Base-by-base conservation (phyloP, 768 basidiomycete genomes). In the Kwoniella bestiolae region DNA sequence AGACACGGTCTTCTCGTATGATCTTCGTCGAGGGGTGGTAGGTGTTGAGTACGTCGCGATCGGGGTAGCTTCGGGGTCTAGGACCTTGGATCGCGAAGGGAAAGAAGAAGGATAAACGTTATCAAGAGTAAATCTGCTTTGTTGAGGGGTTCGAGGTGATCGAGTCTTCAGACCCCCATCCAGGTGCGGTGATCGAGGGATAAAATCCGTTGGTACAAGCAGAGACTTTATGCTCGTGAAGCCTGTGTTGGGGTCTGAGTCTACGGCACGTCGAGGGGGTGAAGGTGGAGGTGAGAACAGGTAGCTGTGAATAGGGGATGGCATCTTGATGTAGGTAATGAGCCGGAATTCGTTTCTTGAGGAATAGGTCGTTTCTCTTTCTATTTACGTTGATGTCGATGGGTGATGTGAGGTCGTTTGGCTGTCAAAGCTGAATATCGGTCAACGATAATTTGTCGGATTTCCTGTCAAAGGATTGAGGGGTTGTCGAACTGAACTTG, bases 231-330 rank as follows among this genome's bases (percentile, higher is more conserved):
- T 34, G 26, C 68, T 67, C 14, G 65, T 71, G 41, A 70, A 49
- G 23, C 64, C 57, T 26, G 60, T 45, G 31, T 59, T 67, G n/a
- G 58, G 60, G 26, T 53, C 44, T 23, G 25, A 18, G 21, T 64
- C 46, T 26, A 16, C 44, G 2, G 66, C 32, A 23, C 55, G 41
- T 12, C 44, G 31, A 29, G 51, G 68, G 29, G 69, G 74, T 1
- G 76, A 72, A 6, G 76, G 71, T 5, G 70, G 53, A n/a, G 75
- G 75, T 7, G 76, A 77, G 66, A 77, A 75, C 25, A 77, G 72
- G 63, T 63, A 73, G 25, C 66, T 65, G 63, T 77, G 73, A 63
- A 77, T 73, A 16, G 74, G 72, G 3, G 76, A 77, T 5, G 73
- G 68, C 76, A 77, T 77, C 3, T 23, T 68, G 67, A 31, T 50